A percentile compares a stretch with the other conserved stretches of the same genome.
These are phyloP conservation scores for Xylaria venustula DNA, from an alignment of 495 filamentous ascomycete genomes.

Conservation along the genomic window DNA sequence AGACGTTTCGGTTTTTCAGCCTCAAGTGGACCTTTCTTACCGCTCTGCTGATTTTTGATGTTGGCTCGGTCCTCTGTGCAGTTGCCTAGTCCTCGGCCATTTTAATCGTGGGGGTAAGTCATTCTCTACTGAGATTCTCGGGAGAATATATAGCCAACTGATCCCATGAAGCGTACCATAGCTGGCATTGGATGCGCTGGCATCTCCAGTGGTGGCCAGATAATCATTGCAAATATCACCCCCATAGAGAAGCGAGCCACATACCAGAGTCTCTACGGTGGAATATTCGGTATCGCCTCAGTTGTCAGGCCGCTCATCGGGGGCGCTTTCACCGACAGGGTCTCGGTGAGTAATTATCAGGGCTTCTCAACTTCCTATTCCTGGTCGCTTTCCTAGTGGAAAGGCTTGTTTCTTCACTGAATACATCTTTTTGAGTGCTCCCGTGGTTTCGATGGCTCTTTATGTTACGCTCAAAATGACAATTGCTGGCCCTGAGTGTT, in stretches of 20 bases:
- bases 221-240: slow-evolving; percentile 31
- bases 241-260: slow-evolving; percentile 63
- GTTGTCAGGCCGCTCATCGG: slow-evolving; percentile 60
- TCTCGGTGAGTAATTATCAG: no score
- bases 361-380: no score
- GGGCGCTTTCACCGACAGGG: slow-evolving; percentile 41
- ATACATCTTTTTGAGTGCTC: no score
- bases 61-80: slow-evolving; percentile 49
- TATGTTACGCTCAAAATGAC: no score
- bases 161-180: slow-evolving; percentile 31
- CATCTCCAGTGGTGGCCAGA: slow-evolving; percentile 20
- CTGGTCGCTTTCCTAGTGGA: no score
- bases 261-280: slow-evolving; percentile 62
- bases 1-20: slow-evolving; percentile 35
- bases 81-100: slow-evolving; percentile 41
- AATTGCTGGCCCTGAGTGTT: no score
- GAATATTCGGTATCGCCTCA: slow-evolving; percentile 69
- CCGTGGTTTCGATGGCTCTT: no score
- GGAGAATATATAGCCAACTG: neutral
- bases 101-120: slow-evolving; percentile 42
- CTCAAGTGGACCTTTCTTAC: slow-evolving; percentile 34
- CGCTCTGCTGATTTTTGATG: slow-evolving; percentile 30
- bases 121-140: neutral
- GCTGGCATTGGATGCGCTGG: slow-evolving; percentile 42
- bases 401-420: no score